phyloP scores from a whole-genome alignment of 352 stramenopile species.

The Globisporangium acanthophoron region DNA sequence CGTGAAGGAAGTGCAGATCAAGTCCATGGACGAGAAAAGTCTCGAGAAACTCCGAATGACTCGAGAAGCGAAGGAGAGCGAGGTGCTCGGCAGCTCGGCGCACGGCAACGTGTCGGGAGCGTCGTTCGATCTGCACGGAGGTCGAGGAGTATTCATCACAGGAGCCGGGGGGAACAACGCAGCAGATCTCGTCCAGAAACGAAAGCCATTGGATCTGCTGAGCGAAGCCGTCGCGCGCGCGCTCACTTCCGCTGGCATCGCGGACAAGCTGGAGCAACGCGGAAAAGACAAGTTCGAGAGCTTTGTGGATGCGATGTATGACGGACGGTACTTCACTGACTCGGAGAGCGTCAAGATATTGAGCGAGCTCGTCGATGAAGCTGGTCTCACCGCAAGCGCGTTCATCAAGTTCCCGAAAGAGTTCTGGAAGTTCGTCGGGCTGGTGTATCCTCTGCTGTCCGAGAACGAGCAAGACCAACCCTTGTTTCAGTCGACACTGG shows the following conservation, averaged over 20 bases:
- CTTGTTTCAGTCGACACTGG: conserved; percentile 28
- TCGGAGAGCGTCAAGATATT: conserved; percentile 31
- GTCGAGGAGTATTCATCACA: conserved; percentile 9
- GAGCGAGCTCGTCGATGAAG: conserved; percentile 35
- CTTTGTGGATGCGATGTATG: conserved; percentile 48
- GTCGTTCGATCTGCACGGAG: conserved; percentile 28
- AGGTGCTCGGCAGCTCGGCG: conserved; percentile 19
- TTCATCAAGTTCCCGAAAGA: conserved; percentile 77
- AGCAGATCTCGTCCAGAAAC: conserved; percentile 46
- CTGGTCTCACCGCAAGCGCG: conserved; percentile 42
- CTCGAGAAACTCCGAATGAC: conserved; percentile 78
- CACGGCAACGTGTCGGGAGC: conserved; percentile 17
- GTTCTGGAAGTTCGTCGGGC: conserved; percentile 68
- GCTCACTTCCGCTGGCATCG: conserved; percentile 22
- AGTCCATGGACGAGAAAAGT: conserved; percentile 81
- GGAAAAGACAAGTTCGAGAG: conserved; percentile 66
- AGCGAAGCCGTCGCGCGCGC: conserved; percentile 40
- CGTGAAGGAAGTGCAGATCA: conserved; percentile 89
- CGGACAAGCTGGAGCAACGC: conserved; percentile 25
- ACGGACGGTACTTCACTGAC: conserved; percentile 35
- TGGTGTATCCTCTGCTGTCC: conserved; percentile 44
- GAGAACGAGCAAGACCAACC: conserved; percentile 41
- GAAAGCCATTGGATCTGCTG: conserved; percentile 55
- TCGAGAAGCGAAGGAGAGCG: conserved; percentile 60
- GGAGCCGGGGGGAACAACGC: conserved; percentile 16